Percentiles rank a stretch among this genome's conserved stretches.
phyloP scores from a whole-genome alignment of 768 basidiomycete species.

The Agaricus sinodeliciosus region DNA sequence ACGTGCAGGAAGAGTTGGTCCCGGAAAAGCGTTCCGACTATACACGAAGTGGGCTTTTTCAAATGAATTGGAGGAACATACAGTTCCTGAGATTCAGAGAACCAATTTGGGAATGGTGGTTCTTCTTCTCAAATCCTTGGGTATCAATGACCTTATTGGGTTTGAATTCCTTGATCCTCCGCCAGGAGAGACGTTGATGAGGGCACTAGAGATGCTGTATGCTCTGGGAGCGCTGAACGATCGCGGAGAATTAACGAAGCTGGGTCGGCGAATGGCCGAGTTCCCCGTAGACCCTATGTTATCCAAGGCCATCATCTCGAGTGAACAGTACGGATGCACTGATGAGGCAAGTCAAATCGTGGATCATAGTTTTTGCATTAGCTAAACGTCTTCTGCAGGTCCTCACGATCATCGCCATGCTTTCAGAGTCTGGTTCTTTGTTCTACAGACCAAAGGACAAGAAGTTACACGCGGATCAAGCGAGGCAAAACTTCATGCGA shows the following conservation, averaged over 20 bases:
- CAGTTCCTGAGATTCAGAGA: slow-evolving; percentile 98
- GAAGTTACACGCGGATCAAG: slow-evolving; percentile 95
- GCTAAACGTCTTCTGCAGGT: slow-evolving; percentile 42
- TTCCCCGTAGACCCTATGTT: slow-evolving; percentile 99
- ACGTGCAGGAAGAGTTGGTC: slow-evolving; percentile 94
- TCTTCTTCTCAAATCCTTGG: slow-evolving; percentile 88
- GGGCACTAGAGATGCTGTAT: slow-evolving; percentile 89
- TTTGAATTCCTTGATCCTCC: slow-evolving; percentile 99
- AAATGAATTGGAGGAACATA: slow-evolving; percentile 95
- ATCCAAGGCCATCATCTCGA: slow-evolving; percentile 92
- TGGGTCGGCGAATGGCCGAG: slow-evolving; percentile 96
- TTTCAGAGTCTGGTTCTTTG: slow-evolving; percentile 90
- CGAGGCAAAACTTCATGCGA: slow-evolving; percentile 93
- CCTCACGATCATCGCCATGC: slow-evolving; percentile 94
- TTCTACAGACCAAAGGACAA: slow-evolving; percentile 99
- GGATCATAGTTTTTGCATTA: neutral
- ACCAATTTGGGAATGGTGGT: slow-evolving; percentile 97
- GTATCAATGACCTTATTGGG: slow-evolving; percentile 96
- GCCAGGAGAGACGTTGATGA: slow-evolving; percentile 95
- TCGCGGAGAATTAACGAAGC: slow-evolving; percentile 92
- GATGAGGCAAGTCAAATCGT: slow-evolving; percentile 66
- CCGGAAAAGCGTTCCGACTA: slow-evolving; percentile 96
- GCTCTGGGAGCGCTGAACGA: slow-evolving; percentile 96
- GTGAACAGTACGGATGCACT: slow-evolving; percentile 89
- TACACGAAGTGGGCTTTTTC: slow-evolving; percentile 98